Percentiles rank a stretch among this genome's conserved stretches.
Evolutionary conservation across 208 protist species (phyloP).

Genomic region (Balamuthia mandrillaris): DNA sequence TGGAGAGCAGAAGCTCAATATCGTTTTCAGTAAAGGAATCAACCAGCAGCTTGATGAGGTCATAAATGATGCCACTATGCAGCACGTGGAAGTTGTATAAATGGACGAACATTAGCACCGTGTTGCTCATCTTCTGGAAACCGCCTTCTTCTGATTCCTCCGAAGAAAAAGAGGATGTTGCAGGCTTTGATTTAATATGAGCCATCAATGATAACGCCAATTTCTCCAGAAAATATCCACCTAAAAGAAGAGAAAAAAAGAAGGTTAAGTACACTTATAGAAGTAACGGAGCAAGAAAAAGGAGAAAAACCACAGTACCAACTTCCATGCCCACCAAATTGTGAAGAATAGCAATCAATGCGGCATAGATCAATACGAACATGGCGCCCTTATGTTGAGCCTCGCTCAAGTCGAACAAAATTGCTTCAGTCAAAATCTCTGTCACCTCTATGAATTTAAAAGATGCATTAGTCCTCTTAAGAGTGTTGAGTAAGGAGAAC

Average conservation of each 20-base stretch:
- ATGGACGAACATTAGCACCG: background rate
- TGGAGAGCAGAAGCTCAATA: slow-evolving; percentile 11
- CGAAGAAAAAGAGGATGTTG: background rate
- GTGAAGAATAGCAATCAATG: background rate
- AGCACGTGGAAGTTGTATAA: background rate
- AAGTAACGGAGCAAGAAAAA: too few relatives aligned
- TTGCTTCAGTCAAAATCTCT: background rate
- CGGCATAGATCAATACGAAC: background rate
- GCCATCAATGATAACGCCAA: background rate
- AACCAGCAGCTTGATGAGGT: background rate
- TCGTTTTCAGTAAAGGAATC: background rate
- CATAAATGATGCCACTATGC: background rate
- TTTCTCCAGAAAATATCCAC: background rate
- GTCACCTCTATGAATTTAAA: background rate
- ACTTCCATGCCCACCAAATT: background rate
- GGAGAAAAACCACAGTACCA: background rate
- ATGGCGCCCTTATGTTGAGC: background rate
- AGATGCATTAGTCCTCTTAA: background rate
- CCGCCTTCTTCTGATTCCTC: background rate
- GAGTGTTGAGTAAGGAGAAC: background rate
- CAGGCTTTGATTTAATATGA: background rate
- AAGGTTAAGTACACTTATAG: background rate
- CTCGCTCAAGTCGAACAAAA: background rate
- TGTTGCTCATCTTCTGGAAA: background rate
- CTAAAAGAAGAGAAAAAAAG: background rate